Percentiles rank a stretch among this genome's conserved stretches.
phyloP scores from a whole-genome alignment of 495 filamentous ascomycete genomes.

The Talaromyces nanjingensis region DNA sequence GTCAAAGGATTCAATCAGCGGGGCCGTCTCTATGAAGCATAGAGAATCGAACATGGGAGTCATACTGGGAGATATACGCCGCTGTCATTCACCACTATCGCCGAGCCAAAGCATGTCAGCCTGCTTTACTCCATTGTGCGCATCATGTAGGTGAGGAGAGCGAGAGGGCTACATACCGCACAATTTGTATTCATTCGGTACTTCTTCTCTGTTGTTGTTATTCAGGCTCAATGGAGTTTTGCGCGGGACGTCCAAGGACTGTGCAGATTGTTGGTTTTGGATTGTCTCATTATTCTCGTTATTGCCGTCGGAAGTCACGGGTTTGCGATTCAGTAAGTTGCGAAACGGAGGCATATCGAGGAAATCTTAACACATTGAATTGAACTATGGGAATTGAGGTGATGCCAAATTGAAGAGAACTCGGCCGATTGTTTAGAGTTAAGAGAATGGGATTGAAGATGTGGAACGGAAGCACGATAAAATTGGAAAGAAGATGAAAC shows the following conservation, averaged over 20 bases:
- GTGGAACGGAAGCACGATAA: not conserved
- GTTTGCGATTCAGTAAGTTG: slow-evolving; percentile 61
- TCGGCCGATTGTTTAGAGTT: not conserved
- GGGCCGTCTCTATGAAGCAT: not conserved
- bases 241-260: slow-evolving; percentile 31
- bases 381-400: not conserved
- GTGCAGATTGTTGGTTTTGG: slow-evolving; percentile 42
- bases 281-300: slow-evolving; percentile 32
- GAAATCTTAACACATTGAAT: not conserved
- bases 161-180: slow-evolving; percentile 52
- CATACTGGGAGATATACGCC: slow-evolving; percentile 92
- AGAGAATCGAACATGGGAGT: slow-evolving; percentile 1
- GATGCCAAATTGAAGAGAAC: not conserved
- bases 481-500: not conserved
- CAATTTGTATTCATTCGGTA: slow-evolving; percentile 72
- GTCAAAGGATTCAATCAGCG: slow-evolving; percentile 3
- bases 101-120: not conserved
- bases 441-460: not conserved
- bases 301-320: slow-evolving; percentile 37
- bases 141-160: not conserved
- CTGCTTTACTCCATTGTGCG: not conserved
- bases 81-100: slow-evolving; percentile 90
- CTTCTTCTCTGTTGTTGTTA: slow-evolving; percentile 45
- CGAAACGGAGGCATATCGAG: slow-evolving; percentile 64
- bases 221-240: slow-evolving; percentile 51